Conservation (phyloP, 1,284 basidiomycete species). For the Taiwanofungus camphoratus region DNA sequence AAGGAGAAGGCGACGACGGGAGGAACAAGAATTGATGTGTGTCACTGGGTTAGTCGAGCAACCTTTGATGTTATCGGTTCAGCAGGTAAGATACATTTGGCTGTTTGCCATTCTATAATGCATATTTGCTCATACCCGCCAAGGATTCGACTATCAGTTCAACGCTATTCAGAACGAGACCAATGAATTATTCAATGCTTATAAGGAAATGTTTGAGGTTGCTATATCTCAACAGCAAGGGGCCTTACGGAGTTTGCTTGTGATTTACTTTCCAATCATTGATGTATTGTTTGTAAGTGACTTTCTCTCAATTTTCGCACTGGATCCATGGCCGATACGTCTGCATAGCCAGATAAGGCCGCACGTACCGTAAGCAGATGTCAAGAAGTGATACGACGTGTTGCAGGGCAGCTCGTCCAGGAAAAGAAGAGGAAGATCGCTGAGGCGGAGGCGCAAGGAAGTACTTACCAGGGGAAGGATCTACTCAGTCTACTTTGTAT, state of each 20-base stretch:
- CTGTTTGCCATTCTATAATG: too few relatives aligned
- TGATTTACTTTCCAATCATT: slow-evolving; percentile 57
- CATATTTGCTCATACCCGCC: too few relatives aligned
- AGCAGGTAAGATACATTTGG: slow-evolving; percentile 62
- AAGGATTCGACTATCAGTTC: slow-evolving; percentile 77
- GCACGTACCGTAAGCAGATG: slow-evolving; percentile 47
- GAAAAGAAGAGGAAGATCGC: slow-evolving; percentile 65
- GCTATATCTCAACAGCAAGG: slow-evolving; percentile 49
- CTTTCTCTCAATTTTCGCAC: background rate
- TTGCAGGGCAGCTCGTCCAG: slow-evolving; percentile 64
- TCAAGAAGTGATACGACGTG: slow-evolving; percentile 54
- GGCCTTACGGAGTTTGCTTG: slow-evolving; percentile 41
- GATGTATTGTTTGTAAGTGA: slow-evolving; percentile 52
- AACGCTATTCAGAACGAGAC: slow-evolving; percentile 70
- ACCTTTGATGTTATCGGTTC: slow-evolving; percentile 80
- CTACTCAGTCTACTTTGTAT: slow-evolving; percentile 59
- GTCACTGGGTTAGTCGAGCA: slow-evolving; percentile 67
- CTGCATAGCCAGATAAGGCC: slow-evolving; percentile 47
- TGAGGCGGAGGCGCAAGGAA: slow-evolving; percentile 46
- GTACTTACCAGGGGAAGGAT: slow-evolving; percentile 51
- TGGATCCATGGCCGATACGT: slow-evolving; percentile 3
- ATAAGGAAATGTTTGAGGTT: slow-evolving; percentile 77
- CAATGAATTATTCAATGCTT: slow-evolving; percentile 70
- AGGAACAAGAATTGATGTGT: slow-evolving; percentile 51
- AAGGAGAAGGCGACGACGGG: slow-evolving; percentile 18